Conservation (phyloP, 768 basidiomycete genomes). For the Lactifluus pinguis region DNA sequence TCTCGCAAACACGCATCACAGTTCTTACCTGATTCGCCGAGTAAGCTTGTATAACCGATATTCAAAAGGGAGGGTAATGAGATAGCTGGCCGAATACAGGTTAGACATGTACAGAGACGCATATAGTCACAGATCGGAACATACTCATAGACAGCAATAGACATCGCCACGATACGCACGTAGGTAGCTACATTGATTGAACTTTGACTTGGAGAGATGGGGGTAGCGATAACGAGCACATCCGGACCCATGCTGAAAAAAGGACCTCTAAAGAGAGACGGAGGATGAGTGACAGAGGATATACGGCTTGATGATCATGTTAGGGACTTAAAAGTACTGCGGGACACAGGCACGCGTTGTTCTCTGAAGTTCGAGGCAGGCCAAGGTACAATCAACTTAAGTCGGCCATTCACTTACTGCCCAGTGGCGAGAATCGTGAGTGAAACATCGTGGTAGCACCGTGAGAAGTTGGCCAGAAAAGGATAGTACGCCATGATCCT, state of each 20-base stretch:
- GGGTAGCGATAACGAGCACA: not conserved
- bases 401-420: too few species aligned
- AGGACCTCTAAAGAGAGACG: not conserved
- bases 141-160: not conserved
- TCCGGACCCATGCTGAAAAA: not conserved
- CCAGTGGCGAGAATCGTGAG: too few species aligned
- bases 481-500: too few species aligned
- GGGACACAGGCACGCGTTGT: not conserved
- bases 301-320: not conserved
- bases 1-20: not conserved
- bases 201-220: not conserved
- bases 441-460: too few species aligned
- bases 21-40: not conserved
- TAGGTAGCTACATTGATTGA: not conserved
- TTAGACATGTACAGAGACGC: not conserved
- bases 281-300: not conserved
- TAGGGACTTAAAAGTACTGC: not conserved
- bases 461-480: too few species aligned
- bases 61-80: not conserved
- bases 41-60: not conserved
- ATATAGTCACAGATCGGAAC: not conserved
- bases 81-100: not conserved
- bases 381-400: too few species aligned
- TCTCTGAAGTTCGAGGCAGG: too few species aligned
- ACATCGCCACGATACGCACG: not conserved